Base-by-base conservation (phyloP, 2,329 filamentous ascomycete genomes). In the Trichophyton benhamiae region DNA sequence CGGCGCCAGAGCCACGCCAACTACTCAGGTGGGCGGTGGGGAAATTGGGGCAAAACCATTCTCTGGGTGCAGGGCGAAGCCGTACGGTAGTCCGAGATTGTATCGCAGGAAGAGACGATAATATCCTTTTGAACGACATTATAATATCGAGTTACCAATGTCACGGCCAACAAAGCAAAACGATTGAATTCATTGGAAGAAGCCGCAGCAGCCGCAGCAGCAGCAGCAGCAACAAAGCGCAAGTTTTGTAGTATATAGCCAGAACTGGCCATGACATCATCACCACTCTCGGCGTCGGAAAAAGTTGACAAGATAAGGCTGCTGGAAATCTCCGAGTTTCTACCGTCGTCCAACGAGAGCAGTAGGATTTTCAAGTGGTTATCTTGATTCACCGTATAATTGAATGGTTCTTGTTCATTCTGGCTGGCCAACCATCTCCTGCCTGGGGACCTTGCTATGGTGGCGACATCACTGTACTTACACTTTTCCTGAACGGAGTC, bases 1-100 rank as follows among this genome's bases (percentile, higher is more conserved):
- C 67, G 11, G 63, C 44, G 0, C 65, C 64, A 9, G 69, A 65
- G 13, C 76, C 75, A 33, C 67, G 68, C 74, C 74, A 76, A 27
- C 68, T 66, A 25, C 20, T 44, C n/a, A 58, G 17, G 13, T 17
- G 36, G 17, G 57, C 57, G 5, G 38, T 25, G 13, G 57, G 36
- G n/a, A 58, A 22, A 46, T 25, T 30, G 17, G 57, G 57, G n/a
- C 57, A 6, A 22, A 44, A 17, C 9, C 11, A 15, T 13, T 30
- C 42, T 22, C 13, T 42, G 36, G 20, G 7, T 25, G 36, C 20
- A 58, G 8, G 17, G 38, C 11, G 25, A 4, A 36, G 6, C 3
- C 25, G 57, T 11, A 58, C 11, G 36, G 22, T 36, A 17, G 7
- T 17, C 17, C 17, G 41, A n/a, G 20, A 46, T 11, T 17, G 36